These are phyloP conservation scores for Theobroma cacao DNA, from an alignment of 345 rosid species.

Conservation along the genomic window DNA sequence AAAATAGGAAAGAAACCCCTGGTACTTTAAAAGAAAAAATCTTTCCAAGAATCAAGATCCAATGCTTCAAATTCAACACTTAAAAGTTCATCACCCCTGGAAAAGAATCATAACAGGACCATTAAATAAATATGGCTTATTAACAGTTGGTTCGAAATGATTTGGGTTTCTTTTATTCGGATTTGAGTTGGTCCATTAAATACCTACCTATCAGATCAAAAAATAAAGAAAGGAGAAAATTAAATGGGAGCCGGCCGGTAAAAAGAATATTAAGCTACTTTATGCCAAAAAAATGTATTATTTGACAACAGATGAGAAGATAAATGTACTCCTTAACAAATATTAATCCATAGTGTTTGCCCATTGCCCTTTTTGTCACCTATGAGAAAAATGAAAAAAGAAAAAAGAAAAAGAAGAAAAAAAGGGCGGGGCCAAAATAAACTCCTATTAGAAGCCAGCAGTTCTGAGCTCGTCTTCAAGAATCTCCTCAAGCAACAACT, in stretches of 20 bases:
- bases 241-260: too few relatives aligned
- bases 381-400: not conserved
- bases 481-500: slow-evolving; percentile 34
- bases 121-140: not conserved
- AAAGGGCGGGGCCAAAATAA: not conserved
- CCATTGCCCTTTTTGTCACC: not conserved
- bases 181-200: not conserved
- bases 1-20: too few relatives aligned
- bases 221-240: too few relatives aligned
- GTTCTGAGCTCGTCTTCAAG: slow-evolving; percentile 16
- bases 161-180: not conserved
- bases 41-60: too few relatives aligned
- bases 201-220: not conserved
- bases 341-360: not conserved
- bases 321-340: not conserved
- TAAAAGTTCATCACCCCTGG: not conserved
- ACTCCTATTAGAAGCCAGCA: not conserved
- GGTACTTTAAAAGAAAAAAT: too few relatives aligned
- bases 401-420: not conserved
- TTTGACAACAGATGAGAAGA: not conserved
- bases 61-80: too few relatives aligned
- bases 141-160: not conserved
- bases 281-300: not conserved
- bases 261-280: not conserved
- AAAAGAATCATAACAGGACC: not conserved